Conservation (phyloP, 345 rosid genomes). For the Corchorus capsularis region DNA sequence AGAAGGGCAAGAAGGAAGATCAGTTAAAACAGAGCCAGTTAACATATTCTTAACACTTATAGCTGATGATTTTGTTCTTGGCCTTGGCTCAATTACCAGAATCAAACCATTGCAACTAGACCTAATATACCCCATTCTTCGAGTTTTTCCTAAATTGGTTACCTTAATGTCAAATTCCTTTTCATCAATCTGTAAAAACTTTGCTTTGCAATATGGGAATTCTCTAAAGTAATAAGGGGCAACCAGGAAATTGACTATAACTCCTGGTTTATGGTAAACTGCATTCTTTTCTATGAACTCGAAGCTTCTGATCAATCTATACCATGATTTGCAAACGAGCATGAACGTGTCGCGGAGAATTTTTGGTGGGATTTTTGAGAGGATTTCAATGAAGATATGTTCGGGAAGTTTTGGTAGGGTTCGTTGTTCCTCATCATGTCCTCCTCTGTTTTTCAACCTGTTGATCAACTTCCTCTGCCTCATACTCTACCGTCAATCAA, state of each 20-base stretch:
- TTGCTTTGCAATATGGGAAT: not conserved
- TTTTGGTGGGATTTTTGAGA: not conserved
- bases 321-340: slow-evolving; percentile 3
- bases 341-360: not conserved
- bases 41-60: slow-evolving; percentile 6
- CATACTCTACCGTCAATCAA: not conserved
- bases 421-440: not conserved
- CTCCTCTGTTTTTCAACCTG: not conserved
- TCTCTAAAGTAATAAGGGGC: too few relatives aligned
- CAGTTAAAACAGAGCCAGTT: not conserved
- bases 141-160: too few relatives aligned
- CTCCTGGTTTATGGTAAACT: not conserved
- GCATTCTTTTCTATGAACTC: not conserved
- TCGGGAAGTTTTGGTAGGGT: not conserved
- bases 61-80: not conserved
- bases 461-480: not conserved
- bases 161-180: not conserved
- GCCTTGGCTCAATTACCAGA: not conserved
- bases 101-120: slow-evolving; percentile 24
- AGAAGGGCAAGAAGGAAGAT: slow-evolving; percentile 18
- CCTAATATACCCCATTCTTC: slow-evolving; percentile 7
- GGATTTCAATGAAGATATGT: not conserved
- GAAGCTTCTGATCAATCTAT: not conserved
- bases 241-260: not conserved
- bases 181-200: slow-evolving; percentile 5